Evolutionary conservation across 139 green algal species (phyloP), one percentile per base, ranked within the genome.

Genomic region (Monoraphidium neglectum): DNA sequence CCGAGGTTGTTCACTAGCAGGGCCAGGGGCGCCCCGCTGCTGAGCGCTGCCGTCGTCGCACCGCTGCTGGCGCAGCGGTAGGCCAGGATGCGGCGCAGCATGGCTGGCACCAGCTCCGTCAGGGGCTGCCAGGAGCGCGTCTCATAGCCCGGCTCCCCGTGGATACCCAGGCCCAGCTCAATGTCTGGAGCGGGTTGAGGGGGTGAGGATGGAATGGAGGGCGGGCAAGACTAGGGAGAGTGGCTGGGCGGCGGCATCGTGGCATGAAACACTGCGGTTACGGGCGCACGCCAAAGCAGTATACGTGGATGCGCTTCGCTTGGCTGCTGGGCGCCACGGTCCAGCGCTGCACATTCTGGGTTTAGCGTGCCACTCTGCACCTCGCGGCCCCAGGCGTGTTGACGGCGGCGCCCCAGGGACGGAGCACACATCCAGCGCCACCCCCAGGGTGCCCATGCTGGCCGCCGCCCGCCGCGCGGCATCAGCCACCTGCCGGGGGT

Each of bases 151-250:
- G 92, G 91, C 86, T 98, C 94, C 0, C 92, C 92, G 76, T 98
- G 94, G 53, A 97, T 95, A 68, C 94, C 94, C 74, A 98, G 76
- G 1, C 94, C 94, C 60, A 98, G 36, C 83, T 98, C 93, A 56
- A 96, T 86, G 73, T 92, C 82, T 15, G 77, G 79, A 0, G 78
- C 72, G 1, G 47, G 60, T 30, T 92, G 68, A 38, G 83, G 87
- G 72, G 46, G 13, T 12, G 64, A 12, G 70, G 16, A 66, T 66
- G 59, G 16, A 28, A 13, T n/a, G n/a, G n/a, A n/a, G n/a, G n/a
- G n/a, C n/a, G n/a, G n/a, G n/a, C n/a, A n/a, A n/a, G n/a, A n/a
- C n/a, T n/a, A n/a, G n/a, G n/a, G n/a, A n/a, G n/a, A n/a, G n/a
- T n/a, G n/a, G n/a, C n/a, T n/a, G n/a, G n/a, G n/a, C n/a, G n/a